Conservation (phyloP, 1,284 basidiomycete species). For the Ceratobasidium sp. region DNA sequence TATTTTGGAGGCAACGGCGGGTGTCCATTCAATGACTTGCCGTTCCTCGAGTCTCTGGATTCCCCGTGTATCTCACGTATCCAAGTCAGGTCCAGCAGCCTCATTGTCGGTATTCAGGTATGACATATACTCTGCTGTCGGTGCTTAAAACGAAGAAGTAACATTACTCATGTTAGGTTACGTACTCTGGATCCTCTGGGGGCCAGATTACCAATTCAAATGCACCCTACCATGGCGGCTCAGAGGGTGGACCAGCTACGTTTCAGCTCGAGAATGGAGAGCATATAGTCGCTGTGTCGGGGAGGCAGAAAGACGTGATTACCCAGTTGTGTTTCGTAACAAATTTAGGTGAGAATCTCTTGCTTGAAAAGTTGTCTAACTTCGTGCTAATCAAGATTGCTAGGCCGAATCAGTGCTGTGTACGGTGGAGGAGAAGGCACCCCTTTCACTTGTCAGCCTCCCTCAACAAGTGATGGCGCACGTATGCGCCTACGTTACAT, state of each 20-base stretch:
- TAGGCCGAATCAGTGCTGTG: neutral
- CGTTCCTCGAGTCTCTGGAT: neutral
- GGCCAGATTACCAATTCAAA: neutral
- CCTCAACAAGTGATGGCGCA: too few relatives aligned
- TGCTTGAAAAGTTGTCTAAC: too few relatives aligned
- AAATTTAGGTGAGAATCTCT: neutral
- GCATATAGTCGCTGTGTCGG: slow-evolving; percentile 16
- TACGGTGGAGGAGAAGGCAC: too few relatives aligned
- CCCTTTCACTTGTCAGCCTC: too few relatives aligned
- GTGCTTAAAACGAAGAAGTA: neutral
- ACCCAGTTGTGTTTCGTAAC: slow-evolving; percentile 22
- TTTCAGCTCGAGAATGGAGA: slow-evolving; percentile 21
- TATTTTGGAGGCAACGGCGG: neutral
- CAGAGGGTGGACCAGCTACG: neutral
- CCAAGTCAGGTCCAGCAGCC: neutral
- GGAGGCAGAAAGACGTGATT: neutral
- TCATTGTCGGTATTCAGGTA: slow-evolving; percentile 24
- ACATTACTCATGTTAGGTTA: neutral
- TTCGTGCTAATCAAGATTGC: neutral
- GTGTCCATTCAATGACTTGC: neutral
- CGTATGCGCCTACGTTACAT: too few relatives aligned
- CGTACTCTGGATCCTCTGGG: neutral
- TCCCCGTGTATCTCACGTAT: neutral
- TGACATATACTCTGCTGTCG: neutral
- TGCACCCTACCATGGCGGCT: neutral